Evolutionary conservation across 1,139 yeast genomes (phyloP), one percentile per base, ranked within the genome.

Genomic region (Saccharomyces hybrid): DNA sequence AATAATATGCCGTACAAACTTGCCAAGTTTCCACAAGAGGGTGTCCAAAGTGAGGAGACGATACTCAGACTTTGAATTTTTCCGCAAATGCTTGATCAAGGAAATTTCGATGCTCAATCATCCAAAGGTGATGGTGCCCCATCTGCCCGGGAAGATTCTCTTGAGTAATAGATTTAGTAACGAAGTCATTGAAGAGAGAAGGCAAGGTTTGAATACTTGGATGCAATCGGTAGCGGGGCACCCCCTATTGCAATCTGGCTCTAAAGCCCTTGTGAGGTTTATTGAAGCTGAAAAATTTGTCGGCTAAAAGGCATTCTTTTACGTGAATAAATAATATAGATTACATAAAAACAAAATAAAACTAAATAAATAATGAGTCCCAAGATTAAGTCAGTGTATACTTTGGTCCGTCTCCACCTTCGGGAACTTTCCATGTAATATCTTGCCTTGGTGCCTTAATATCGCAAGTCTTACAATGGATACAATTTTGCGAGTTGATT

Each of bases 351-450:
- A 14, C 31, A 29, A 31, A 31, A 42, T 23, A 47, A 51, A 31
- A 26, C 7, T n/a, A 29, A 31, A 31, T 31, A 31, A 31, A 31
- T 31, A 31, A 31, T 31, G 34, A 31, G 34, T 31, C 34, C 34
- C 34, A 9, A 32, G 14, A 26, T 58, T 53, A 69, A 19, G 73
- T 70, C 64, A 70, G 63, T 42, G 71, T 64, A 70, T 91, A 91
- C 71, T 91, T 93, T 56, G 99, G 99, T 8, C 99, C 99, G 69
- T 86, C 98, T 44, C 98, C 97, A 58, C 99, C 98, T 74, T 93
- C 98, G 3, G 99, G 99, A n/a, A 89, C 96, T 6, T 84, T 81
- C 99, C 99, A 93, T 67, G 81, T 79, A 59, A 93, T 93, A 68
- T 91, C 97, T 73, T 91, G 97, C 0, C 89, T 78, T 9, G 99